phyloP scores from a whole-genome alignment of 202 grass and related monocot genomes.

The Saccharum hybrid region DNA sequence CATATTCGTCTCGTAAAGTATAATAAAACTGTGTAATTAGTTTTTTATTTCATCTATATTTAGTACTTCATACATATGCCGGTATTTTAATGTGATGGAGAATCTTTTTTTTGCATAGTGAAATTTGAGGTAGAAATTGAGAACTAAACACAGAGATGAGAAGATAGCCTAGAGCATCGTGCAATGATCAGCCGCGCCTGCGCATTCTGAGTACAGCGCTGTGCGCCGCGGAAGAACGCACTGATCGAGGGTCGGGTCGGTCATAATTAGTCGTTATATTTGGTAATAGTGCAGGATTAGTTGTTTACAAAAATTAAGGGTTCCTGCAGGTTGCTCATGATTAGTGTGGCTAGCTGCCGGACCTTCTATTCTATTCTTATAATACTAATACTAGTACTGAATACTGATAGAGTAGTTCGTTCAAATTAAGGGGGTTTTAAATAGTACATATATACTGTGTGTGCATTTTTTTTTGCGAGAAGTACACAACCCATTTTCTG shows the following conservation, averaged over 20 bases:
- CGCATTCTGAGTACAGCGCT: background rate
- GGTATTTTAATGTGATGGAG: no score
- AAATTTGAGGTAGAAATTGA: no score
- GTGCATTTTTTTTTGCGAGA: background rate
- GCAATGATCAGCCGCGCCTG: constrained; percentile 10
- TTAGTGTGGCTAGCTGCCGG: constrained; percentile 13
- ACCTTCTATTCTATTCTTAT: background rate
- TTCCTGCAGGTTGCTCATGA: background rate
- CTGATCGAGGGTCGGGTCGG: constrained; percentile 16
- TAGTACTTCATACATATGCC: no score
- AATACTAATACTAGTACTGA: background rate
- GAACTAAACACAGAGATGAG: no score
- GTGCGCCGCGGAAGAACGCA: constrained; percentile 26
- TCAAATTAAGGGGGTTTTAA: background rate
- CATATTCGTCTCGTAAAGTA: no score
- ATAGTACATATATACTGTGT: background rate
- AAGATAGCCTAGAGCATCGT: background rate
- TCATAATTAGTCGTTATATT: constrained; percentile 27
- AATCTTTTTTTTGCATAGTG: no score
- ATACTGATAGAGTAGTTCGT: background rate
- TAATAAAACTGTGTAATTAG: no score
- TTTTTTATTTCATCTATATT: no score
- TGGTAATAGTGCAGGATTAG: constrained; percentile 13
- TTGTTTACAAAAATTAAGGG: background rate
- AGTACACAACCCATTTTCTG: background rate